Percentiles rank a stretch among this genome's conserved stretches.
Conservation (phyloP, 805 yeast species). For the Candida boidinii region DNA sequence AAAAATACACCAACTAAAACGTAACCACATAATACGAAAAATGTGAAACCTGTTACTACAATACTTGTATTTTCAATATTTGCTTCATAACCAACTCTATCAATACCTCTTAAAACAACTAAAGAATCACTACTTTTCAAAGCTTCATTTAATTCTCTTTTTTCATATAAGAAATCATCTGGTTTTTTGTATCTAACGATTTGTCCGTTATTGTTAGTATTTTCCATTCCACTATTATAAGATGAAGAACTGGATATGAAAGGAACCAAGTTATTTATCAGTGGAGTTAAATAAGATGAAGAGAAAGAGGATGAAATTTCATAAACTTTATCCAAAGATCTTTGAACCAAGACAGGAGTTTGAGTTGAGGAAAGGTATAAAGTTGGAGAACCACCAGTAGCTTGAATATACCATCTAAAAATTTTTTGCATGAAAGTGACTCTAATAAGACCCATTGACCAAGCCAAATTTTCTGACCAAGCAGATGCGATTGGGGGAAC, state of each 20-base stretch:
- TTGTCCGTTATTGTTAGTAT: too few species aligned
- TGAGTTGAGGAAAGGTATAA: conserved; percentile 54
- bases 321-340: conserved; percentile 31
- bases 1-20: conserved; percentile 57
- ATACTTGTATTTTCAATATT: conserved; percentile 76
- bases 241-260: conserved; percentile 8
- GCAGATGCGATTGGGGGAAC: conserved; percentile 90
- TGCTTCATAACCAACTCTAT: conserved; percentile 71
- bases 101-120: conserved; percentile 75
- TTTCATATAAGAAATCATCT: too few species aligned
- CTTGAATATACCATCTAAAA: conserved; percentile 75
- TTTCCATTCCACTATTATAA: too few species aligned
- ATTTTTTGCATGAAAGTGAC: conserved; percentile 76
- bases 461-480: conserved; percentile 86
- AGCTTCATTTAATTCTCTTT: conserved; percentile 13
- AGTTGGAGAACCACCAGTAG: conserved; percentile 85
- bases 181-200: too few species aligned
- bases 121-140: conserved; percentile 49
- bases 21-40: conserved; percentile 71
- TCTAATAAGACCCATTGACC: conserved; percentile 91
- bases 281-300: too few species aligned
- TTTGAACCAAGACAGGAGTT: conserved; percentile 66
- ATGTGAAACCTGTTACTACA: conserved; percentile 82
- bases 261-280: conserved; percentile 11
- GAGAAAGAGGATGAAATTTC: conserved; percentile 10